Conservation (phyloP, 495 filamentous ascomycete species). For the Aspergillus conjunctus region DNA sequence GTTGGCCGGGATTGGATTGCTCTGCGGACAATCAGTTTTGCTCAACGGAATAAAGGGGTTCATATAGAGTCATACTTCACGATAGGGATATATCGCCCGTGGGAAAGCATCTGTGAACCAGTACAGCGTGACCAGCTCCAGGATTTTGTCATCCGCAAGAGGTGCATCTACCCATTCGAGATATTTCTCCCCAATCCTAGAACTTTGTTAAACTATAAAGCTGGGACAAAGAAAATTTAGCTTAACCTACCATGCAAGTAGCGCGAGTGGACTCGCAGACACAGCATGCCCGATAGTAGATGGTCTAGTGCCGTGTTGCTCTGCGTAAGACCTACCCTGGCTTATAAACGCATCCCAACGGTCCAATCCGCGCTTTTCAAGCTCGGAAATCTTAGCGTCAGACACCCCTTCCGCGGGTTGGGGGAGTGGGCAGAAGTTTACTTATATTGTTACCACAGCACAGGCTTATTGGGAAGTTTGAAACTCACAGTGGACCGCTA, state of each 20-base stretch:
- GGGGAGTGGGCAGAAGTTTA: slow-evolving; percentile 45
- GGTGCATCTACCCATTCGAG: slow-evolving; percentile 62
- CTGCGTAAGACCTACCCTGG: slow-evolving; percentile 54
- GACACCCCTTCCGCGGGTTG: slow-evolving; percentile 58
- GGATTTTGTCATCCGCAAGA: slow-evolving; percentile 55
- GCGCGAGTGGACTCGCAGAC: slow-evolving; percentile 57
- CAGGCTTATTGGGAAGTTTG: no score
- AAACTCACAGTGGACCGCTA: slow-evolving; percentile 41
- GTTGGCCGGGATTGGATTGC: slow-evolving; percentile 23
- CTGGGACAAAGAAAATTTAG: not conserved
- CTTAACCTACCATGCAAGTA: slow-evolving; percentile 62
- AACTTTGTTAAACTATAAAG: slow-evolving; percentile 10
- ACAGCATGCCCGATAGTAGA: slow-evolving; percentile 64
- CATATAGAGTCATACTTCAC: slow-evolving; percentile 32
- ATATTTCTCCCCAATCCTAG: slow-evolving; percentile 68
- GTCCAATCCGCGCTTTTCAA: slow-evolving; percentile 39
- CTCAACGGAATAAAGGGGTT: not conserved
- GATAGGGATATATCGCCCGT: slow-evolving; percentile 60
- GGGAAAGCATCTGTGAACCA: slow-evolving; percentile 66
- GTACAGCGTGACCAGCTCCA: slow-evolving; percentile 60
- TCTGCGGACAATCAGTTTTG: slow-evolving; percentile 23
- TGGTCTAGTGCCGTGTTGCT: slow-evolving; percentile 61
- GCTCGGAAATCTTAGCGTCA: slow-evolving; percentile 44
- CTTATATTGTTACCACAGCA: slow-evolving; percentile 16
- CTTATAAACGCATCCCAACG: slow-evolving; percentile 36